These are phyloP conservation scores for Termitomyces heimii DNA, from an alignment of 768 basidiomycete species.

Conservation along the genomic window DNA sequence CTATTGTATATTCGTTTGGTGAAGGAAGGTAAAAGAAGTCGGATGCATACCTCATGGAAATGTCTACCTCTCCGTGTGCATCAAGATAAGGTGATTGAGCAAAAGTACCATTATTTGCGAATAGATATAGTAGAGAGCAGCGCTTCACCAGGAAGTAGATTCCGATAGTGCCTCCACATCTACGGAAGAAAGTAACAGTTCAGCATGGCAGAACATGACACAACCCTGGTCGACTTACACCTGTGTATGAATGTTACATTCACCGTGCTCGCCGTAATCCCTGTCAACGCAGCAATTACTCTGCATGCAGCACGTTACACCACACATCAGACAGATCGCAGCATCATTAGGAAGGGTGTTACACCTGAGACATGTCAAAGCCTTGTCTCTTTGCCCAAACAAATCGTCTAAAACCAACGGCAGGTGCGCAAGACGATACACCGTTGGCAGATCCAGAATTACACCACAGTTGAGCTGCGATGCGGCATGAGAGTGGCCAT, in stretches of 20 bases:
- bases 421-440: conserved; percentile 79
- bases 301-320: conserved; percentile 81
- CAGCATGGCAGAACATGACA: neutral
- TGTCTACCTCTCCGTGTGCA: conserved; percentile 88
- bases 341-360: conserved; percentile 75
- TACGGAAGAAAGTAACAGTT: conserved; percentile 21
- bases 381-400: conserved; percentile 69
- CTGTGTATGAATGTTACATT: conserved; percentile 94
- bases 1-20: conserved; percentile 29
- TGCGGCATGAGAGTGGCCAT: conserved; percentile 73
- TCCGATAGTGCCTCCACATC: conserved; percentile 87
- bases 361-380: conserved; percentile 72
- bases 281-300: conserved; percentile 85
- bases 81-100: conserved; percentile 88
- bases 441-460: conserved; percentile 72
- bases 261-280: conserved; percentile 64
- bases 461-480: conserved; percentile 78
- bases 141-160: conserved; percentile 90
- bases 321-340: conserved; percentile 90
- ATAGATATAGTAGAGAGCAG: conserved; percentile 85
- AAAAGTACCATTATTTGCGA: conserved; percentile 87
- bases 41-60: conserved; percentile 72
- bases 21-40: neutral
- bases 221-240: conserved; percentile 54
- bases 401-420: conserved; percentile 81